Evolutionary conservation across 2,329 filamentous ascomycete genomes (phyloP).

Genomic region (Colletotrichum echinochloae): DNA sequence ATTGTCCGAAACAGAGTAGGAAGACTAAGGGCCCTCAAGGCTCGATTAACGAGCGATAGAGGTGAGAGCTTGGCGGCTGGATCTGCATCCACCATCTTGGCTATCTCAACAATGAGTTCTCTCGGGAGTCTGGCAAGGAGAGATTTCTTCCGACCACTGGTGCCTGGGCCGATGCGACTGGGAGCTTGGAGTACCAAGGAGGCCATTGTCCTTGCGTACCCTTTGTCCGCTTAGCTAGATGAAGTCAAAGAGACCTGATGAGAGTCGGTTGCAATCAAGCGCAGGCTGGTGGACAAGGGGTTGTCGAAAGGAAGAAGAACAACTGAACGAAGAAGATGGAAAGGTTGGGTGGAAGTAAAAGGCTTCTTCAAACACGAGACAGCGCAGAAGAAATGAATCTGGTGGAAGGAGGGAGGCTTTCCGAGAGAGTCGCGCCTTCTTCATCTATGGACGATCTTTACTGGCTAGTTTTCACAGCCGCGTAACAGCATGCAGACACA

Average conservation of each 20-base stretch:
- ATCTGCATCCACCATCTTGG: background rate
- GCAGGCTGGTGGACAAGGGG: background rate
- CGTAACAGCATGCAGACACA: background rate
- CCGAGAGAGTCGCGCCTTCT: background rate
- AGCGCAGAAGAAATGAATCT: background rate
- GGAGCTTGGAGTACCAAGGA: background rate
- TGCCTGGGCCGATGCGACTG: background rate
- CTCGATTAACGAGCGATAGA: background rate
- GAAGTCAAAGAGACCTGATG: background rate
- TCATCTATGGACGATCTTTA: background rate
- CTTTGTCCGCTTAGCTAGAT: background rate
- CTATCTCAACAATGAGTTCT: background rate
- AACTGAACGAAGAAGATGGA: background rate
- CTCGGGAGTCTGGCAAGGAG: background rate
- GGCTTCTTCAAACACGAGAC: background rate
- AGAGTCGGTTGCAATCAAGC: background rate
- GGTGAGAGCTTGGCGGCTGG: background rate
- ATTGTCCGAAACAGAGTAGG: background rate
- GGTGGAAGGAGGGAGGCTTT: background rate
- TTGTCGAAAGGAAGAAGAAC: background rate
- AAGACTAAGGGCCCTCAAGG: background rate
- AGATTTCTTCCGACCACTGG: rapidly evolving
- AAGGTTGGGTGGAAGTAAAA: background rate
- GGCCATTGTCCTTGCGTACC: background rate
- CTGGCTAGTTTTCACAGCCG: background rate